These are phyloP conservation scores for Halophytophthora batemanensis DNA, from an alignment of 352 stramenopile genomes.

Conservation along the genomic window DNA sequence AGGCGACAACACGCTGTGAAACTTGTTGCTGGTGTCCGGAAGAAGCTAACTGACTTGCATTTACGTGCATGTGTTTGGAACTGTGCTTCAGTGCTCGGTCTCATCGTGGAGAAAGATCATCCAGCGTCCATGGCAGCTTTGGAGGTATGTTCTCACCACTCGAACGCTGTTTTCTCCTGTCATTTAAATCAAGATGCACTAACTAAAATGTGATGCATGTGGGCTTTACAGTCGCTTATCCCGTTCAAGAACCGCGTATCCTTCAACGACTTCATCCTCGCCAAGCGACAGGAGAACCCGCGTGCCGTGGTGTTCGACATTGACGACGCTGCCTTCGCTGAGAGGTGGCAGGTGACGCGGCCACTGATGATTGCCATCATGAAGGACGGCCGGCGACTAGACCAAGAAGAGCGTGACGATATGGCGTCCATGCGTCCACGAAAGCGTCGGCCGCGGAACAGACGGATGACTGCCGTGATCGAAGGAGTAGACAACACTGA, in stretches of 20 bases:
- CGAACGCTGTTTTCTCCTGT: conserved; percentile 3
- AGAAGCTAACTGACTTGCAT: conserved; percentile 2
- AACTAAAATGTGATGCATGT: not conserved
- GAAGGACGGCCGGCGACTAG: conserved; percentile 34
- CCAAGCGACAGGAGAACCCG: conserved; percentile 23
- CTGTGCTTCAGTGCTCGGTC: conserved; percentile 31
- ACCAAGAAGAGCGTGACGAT: conserved; percentile 33
- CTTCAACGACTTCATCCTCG: conserved; percentile 57
- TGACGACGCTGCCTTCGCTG: conserved; percentile 38
- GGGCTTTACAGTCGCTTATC: conserved; percentile 30
- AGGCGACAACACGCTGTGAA: no score
- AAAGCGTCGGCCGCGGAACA: conserved; percentile 9
- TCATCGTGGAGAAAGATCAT: conserved; percentile 53
- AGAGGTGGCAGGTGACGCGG: conserved; percentile 41
- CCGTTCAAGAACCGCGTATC: conserved; percentile 39
- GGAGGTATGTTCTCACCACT: conserved; percentile 18
- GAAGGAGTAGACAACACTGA: conserved; percentile 4
- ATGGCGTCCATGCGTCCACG: conserved; percentile 17
- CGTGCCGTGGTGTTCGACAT: conserved; percentile 52
- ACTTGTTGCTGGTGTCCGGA: conserved; percentile 7
- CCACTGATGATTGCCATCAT: conserved; percentile 49
- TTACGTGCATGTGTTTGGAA: no score
- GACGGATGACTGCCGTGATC: not conserved
- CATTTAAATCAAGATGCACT: conserved; percentile 1
- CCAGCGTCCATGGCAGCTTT: conserved; percentile 29